phyloP scores from a whole-genome alignment of 768 basidiomycete species.

The Suillus bovinus region DNA sequence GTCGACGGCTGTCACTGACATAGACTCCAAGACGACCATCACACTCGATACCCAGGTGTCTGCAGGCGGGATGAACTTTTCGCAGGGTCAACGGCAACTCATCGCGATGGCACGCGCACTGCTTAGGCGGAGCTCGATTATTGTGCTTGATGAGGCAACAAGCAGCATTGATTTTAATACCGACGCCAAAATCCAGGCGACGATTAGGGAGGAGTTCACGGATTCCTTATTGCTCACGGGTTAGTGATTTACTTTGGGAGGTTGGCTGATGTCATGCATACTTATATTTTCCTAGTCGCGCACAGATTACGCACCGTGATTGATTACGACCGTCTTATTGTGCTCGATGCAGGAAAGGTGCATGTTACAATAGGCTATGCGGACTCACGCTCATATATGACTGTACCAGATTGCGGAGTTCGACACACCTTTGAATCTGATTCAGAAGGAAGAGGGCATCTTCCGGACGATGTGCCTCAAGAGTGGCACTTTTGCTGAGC shows the following conservation, averaged over 20 bases:
- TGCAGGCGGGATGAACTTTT: conserved; percentile 87
- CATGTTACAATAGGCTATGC: conserved; percentile 24
- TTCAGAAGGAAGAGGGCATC: conserved; percentile 60
- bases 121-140: conserved; percentile 67
- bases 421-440: conserved; percentile 71
- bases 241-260: conserved; percentile 30
- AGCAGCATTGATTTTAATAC: conserved; percentile 87
- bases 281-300: conserved; percentile 40
- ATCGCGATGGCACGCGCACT: conserved; percentile 86
- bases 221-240: conserved; percentile 73
- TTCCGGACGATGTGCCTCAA: conserved; percentile 71
- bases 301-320: conserved; percentile 78
- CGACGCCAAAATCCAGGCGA: conserved; percentile 86
- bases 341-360: conserved; percentile 56
- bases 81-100: conserved; percentile 87
- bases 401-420: conserved; percentile 53
- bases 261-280: conserved; percentile 8
- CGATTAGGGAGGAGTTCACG: conserved; percentile 84
- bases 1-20: conserved; percentile 48
- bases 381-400: background rate
- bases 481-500: conserved; percentile 62
- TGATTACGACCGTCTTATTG: conserved; percentile 78
- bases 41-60: conserved; percentile 79
- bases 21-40: conserved; percentile 56
- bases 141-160: conserved; percentile 82